These are phyloP conservation scores for Trametes pubescens DNA, from an alignment of 1,284 basidiomycete genomes.

Conservation along the genomic window DNA sequence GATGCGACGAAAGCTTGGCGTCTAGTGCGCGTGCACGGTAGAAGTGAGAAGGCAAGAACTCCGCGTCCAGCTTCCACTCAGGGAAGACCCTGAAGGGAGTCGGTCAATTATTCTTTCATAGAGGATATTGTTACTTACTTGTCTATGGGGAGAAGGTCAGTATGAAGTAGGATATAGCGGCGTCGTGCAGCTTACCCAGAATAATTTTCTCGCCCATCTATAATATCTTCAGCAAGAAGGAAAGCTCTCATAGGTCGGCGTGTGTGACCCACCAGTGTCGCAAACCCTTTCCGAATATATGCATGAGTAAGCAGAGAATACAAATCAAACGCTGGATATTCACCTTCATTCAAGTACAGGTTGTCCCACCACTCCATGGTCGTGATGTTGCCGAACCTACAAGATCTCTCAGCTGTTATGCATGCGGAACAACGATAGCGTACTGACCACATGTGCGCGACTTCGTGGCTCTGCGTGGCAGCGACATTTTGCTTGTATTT, in stretches of 20 bases:
- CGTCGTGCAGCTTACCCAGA: conserved; percentile 61
- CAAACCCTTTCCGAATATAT: conserved; percentile 72
- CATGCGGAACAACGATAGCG: not conserved
- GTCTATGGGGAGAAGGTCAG: conserved; percentile 45
- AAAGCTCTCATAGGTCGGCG: no score
- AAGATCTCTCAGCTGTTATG: not conserved
- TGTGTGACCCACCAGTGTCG: conserved; percentile 63
- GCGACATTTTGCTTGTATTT: conserved; percentile 85
- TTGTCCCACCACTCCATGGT: conserved; percentile 97
- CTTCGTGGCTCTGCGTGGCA: conserved; percentile 83
- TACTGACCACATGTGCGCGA: conserved; percentile 84
- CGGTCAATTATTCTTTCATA: not conserved
- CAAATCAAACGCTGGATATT: conserved; percentile 3
- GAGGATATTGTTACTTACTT: conserved; percentile 47
- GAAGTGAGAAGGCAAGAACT: conserved; percentile 76
- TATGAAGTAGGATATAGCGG: not conserved
- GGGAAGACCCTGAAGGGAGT: conserved; percentile 66
- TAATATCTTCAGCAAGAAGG: not conserved
- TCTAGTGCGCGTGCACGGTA: conserved; percentile 85
- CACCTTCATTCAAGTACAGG: conserved; percentile 85
- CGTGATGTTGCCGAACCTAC: conserved; percentile 88
- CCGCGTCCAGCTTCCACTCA: conserved; percentile 78
- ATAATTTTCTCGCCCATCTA: conserved; percentile 94
- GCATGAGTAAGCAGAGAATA: conserved; percentile 36
- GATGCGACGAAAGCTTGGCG: conserved; percentile 91